Conservation (phyloP, 164 flowering plant genomes). For the Kingdonia uniflora region DNA sequence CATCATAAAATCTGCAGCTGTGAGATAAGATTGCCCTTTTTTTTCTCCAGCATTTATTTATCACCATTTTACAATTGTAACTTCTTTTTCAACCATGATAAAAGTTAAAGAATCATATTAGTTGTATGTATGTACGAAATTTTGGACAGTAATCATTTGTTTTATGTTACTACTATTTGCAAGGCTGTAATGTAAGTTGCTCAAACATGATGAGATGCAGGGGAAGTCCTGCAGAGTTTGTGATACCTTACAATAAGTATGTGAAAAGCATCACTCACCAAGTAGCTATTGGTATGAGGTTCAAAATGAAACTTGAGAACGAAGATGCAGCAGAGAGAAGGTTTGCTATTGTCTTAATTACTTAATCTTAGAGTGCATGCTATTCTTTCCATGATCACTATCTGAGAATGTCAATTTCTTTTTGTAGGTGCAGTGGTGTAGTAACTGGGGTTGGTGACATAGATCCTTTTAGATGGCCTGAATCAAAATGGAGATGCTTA, state of each 20-base stretch:
- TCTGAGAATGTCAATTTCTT: not conserved
- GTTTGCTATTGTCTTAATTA: constrained; percentile 18
- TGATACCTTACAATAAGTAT: constrained; percentile 59
- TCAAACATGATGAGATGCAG: constrained; percentile 33
- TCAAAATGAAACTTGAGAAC: constrained; percentile 65
- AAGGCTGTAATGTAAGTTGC: not conserved
- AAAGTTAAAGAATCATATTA: no score
- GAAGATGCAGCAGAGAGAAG: constrained; percentile 90
- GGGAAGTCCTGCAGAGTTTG: constrained; percentile 71
- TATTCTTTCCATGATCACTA: constrained; percentile 1
- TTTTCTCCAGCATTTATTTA: not conserved
- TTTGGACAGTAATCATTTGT: no score
- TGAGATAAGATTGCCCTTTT: no score
- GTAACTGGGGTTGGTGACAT: constrained; percentile 60
- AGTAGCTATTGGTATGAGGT: constrained; percentile 57
- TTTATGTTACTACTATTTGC: not conserved
- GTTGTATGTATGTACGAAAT: no score
- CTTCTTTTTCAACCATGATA: no score
- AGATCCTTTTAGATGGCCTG: constrained; percentile 81
- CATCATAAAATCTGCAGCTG: no score
- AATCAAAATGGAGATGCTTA: constrained; percentile 94
- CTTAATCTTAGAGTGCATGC: not conserved
- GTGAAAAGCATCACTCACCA: constrained; percentile 48
- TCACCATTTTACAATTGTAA: no score
- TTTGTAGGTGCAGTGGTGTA: constrained; percentile 67